Base-by-base conservation (phyloP, 345 rosid species). In the Gossypium bickii region DNA sequence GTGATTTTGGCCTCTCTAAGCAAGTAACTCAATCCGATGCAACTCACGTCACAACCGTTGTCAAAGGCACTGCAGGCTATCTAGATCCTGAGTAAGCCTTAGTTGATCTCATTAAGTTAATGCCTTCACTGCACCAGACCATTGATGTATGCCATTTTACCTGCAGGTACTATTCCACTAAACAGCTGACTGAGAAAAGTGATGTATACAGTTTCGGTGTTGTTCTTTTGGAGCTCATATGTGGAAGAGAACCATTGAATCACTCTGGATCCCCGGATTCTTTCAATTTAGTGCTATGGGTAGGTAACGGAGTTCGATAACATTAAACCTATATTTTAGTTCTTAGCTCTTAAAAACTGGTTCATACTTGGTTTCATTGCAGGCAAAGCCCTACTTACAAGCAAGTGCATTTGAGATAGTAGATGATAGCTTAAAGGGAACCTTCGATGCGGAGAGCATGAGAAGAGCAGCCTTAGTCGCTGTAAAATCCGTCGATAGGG, bases 61-160 rank as follows among this genome's bases (percentile, higher is more conserved):
- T 94, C 64, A 94, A 92, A 80, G 97, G 97, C 83, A 88, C 98
- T 16, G 97, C 97, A 2, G 98, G 98, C 60, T 94, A 94, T 85
- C 91, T 94, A 15, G 98, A 94, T 68, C 98, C 97, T 49, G 97
- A 94, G 98, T 94, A 85, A 71, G 86, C 67, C 74, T 63, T 65
- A 16, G 1, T 47, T 61, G 41, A 34, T 5, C 41, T 45, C 6
- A n/a, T 65, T 51, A 47, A 8, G 73, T 58, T 1, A 9, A 9
- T 67, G 38, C 11, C 71, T 9, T 65, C 27, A 77, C 20, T 11
- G 16, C 68, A 44, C 17, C 15, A 59, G 4, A 16, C 38, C 65
- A 17, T 38, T 29, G 58, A 68, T 44, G 38, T 49, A 11, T 61
- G 25, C 5, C 13, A 9, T 57, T 73, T 62, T 27, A n/a, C 2